A percentile compares a stretch with the other conserved stretches of the same genome.
These are phyloP conservation scores for Amanita subjunquillea DNA, from an alignment of 768 basidiomycete genomes.

Conservation along the genomic window DNA sequence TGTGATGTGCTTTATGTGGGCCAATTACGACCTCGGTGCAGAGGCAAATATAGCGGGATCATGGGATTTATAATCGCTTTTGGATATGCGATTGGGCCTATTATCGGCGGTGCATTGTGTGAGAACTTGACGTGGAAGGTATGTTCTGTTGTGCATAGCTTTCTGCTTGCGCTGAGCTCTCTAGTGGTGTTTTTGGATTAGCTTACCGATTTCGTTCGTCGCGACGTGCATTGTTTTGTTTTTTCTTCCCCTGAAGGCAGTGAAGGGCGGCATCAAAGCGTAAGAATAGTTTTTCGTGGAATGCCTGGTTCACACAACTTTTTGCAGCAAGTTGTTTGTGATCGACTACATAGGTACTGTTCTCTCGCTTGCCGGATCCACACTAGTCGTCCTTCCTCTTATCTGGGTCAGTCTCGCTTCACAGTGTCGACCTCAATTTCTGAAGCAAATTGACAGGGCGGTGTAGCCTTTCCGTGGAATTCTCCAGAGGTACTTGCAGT, in stretches of 20 bases:
- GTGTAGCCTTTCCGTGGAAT: conserved; percentile 62
- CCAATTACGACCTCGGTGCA: conserved; percentile 12
- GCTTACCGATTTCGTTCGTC: conserved; percentile 44
- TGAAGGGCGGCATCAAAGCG: conserved; percentile 49
- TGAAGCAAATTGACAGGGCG: conserved; percentile 33
- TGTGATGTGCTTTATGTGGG: background rate
- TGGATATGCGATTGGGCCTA: conserved; percentile 57
- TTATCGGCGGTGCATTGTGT: conserved; percentile 56
- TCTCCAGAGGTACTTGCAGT: conserved; percentile 57
- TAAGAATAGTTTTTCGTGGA: conserved; percentile 9
- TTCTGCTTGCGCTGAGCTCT: background rate
- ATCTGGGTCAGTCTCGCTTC: conserved; percentile 44
- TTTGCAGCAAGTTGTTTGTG: conserved; percentile 45
- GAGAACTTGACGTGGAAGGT: conserved; percentile 57
- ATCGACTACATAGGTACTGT: conserved; percentile 55
- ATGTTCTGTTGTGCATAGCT: conserved; percentile 10
- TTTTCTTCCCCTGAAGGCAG: conserved; percentile 59
- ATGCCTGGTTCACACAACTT: background rate
- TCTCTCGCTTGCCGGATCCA: conserved; percentile 50
- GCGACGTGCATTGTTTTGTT: conserved; percentile 49
- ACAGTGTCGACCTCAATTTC: background rate
- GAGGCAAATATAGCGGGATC: conserved; percentile 73
- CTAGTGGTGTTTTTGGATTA: conserved; percentile 73
- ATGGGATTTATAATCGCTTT: conserved; percentile 47
- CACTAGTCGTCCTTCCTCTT: conserved; percentile 56